A percentile compares a stretch with the other conserved stretches of the same genome.
Evolutionary conservation across 768 basidiomycete species (phyloP).

Genomic region (Hypholoma sublateritium): DNA sequence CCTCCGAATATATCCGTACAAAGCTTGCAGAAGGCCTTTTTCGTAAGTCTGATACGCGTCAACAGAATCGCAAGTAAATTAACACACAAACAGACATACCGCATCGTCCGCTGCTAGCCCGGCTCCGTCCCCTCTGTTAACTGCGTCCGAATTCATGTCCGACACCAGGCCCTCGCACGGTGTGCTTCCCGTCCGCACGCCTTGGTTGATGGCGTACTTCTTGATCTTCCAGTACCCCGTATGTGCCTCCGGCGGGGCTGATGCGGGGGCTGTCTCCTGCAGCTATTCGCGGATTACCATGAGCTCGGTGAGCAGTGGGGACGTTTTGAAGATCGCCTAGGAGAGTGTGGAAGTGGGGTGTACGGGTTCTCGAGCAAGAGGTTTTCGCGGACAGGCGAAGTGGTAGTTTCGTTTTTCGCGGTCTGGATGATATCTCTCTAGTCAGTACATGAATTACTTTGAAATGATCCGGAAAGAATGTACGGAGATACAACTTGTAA

Average conservation of each 20-base stretch:
- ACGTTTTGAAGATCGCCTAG: conserved; percentile 67
- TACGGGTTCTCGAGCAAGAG: conserved; percentile 76
- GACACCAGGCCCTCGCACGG: conserved; percentile 52
- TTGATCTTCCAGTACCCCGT: conserved; percentile 87
- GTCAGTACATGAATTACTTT: background rate
- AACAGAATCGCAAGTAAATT: background rate
- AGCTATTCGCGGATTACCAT: conserved; percentile 88
- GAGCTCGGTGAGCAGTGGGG: conserved; percentile 70
- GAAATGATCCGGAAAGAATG: conserved; percentile 26
- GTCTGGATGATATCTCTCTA: conserved; percentile 34
- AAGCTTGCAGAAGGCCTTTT: conserved; percentile 68
- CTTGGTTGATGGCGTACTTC: conserved; percentile 70
- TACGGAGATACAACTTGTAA: conserved; percentile 78
- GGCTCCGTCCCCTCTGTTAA: conserved; percentile 56
- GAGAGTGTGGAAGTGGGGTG: conserved; percentile 73
- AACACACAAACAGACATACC: conserved; percentile 41
- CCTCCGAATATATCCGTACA: conserved; percentile 85
- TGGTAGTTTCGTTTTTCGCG: conserved; percentile 62
- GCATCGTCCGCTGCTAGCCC: conserved; percentile 75
- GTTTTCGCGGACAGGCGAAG: conserved; percentile 47
- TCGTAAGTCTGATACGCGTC: conserved; percentile 64
- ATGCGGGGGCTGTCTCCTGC: conserved; percentile 69
- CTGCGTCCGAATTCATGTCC: conserved; percentile 82
- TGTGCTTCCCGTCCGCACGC: conserved; percentile 46
- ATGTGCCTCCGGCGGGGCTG: conserved; percentile 65